Percentiles rank a stretch among this genome's conserved stretches.
Conservation (phyloP, 139 green algal genomes). For the Picochlorum sp. region DNA sequence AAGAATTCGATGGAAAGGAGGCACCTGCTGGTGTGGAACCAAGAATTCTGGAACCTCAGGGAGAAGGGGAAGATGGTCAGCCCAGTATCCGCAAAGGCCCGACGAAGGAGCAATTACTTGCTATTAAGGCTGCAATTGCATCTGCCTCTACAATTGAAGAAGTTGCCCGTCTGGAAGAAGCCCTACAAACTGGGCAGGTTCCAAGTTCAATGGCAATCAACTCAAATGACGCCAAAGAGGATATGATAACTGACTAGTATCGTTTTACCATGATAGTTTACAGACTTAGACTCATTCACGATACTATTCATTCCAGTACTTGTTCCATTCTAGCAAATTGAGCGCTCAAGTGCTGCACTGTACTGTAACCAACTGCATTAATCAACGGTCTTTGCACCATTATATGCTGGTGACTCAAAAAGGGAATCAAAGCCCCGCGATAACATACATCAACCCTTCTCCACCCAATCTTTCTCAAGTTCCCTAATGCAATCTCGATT, state of each 20-base stretch:
- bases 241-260: slow-evolving; percentile 6
- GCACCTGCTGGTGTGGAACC: slow-evolving; percentile 17
- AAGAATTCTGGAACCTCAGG: slow-evolving; percentile 59
- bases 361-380: slow-evolving; percentile 49
- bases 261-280: not conserved
- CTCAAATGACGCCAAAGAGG: not conserved
- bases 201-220: too few relatives aligned
- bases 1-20: slow-evolving; percentile 37
- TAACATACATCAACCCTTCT: slow-evolving; percentile 67
- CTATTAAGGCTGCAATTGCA: slow-evolving; percentile 83
- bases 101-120: slow-evolving; percentile 63
- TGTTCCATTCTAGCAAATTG: too few relatives aligned
- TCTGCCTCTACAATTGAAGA: slow-evolving; percentile 85
- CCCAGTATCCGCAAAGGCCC: slow-evolving; percentile 29
- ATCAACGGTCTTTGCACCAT: slow-evolving; percentile 54
- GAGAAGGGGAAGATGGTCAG: slow-evolving; percentile 24
- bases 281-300: too few relatives aligned
- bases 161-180: slow-evolving; percentile 68
- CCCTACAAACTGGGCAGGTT: slow-evolving; percentile 55
- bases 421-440: slow-evolving; percentile 12
- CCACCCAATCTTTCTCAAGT: slow-evolving; percentile 56
- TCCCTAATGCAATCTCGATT: slow-evolving; percentile 31
- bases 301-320: too few relatives aligned
- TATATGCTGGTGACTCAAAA: slow-evolving; percentile 33
- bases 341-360: slow-evolving; percentile 42